phyloP scores from a whole-genome alignment of 257 asterid genomes.

The Eucommia ulmoides region DNA sequence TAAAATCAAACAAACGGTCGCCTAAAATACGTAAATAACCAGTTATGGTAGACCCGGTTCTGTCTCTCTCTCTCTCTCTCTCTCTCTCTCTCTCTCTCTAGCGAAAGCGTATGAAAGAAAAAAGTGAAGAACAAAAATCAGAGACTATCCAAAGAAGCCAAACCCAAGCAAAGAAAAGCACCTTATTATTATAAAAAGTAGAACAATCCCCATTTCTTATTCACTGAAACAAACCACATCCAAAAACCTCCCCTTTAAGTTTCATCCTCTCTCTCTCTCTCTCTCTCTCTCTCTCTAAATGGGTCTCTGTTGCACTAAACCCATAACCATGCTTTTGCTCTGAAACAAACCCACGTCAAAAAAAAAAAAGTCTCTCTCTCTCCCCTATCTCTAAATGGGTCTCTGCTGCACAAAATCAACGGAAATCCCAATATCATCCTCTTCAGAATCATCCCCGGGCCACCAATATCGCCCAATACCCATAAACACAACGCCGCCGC shows the following conservation, averaged over 20 bases:
- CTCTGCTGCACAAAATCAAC: constrained; percentile 39
- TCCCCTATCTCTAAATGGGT: constrained; percentile 28
- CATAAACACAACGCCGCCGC: background rate
- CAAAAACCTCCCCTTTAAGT: constrained; percentile 1
- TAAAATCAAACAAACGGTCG: no score
- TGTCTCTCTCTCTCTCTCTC: no score
- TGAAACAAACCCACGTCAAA: background rate
- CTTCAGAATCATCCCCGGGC: constrained; percentile 27
- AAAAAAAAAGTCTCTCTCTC: background rate
- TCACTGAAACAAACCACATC: constrained; percentile 5
- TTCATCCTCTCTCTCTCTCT: background rate
- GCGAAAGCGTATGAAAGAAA: constrained; percentile 5
- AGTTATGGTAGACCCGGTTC: no score
- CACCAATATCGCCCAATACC: constrained; percentile 10
- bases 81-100: background rate
- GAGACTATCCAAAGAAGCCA: constrained; percentile 9
- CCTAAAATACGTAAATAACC: no score
- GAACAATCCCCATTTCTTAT: constrained; percentile 4
- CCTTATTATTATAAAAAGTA: constrained; percentile 14
- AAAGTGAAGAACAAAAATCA: constrained; percentile 10
- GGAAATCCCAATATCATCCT: constrained; percentile 45
- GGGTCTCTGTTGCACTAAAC: no score
- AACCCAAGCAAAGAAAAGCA: constrained; percentile 86
- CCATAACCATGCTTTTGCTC: background rate
- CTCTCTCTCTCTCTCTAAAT: constrained; percentile 10